These are phyloP conservation scores for Stellera chamaejasme DNA, from an alignment of 345 rosid species.

Conservation along the genomic window DNA sequence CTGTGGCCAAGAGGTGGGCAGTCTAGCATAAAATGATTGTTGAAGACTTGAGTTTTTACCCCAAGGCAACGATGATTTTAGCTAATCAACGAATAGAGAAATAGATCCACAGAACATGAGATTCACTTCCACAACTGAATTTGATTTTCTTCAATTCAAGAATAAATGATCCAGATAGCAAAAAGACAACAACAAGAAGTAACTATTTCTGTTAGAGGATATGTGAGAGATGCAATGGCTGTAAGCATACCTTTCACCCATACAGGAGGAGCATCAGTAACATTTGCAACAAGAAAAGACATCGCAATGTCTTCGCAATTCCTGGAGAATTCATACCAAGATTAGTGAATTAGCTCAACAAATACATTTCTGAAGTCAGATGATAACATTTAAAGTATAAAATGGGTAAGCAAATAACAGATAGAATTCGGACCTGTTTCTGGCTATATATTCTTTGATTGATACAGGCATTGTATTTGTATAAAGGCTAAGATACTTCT, in stretches of 20 bases:
- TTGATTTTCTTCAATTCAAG: too few relatives aligned
- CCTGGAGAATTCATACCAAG: slow-evolving; percentile 8
- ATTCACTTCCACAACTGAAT: too few relatives aligned
- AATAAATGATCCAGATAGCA: too few relatives aligned
- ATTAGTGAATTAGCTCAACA: slow-evolving; percentile 15
- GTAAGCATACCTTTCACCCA: slow-evolving; percentile 25
- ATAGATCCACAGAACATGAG: too few relatives aligned
- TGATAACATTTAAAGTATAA: slow-evolving; percentile 4
- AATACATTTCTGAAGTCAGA: background rate
- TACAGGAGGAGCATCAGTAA: slow-evolving; percentile 24
- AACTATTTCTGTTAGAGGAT: too few relatives aligned
- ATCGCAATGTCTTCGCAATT: slow-evolving; percentile 30
- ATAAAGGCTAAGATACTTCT: slow-evolving; percentile 14
- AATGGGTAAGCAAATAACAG: background rate
- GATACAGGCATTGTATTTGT: slow-evolving; percentile 9
- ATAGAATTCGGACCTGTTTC: slow-evolving; percentile 15
- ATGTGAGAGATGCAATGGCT: too few relatives aligned
- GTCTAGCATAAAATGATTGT: too few relatives aligned
- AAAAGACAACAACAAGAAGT: too few relatives aligned
- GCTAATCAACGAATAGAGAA: too few relatives aligned
- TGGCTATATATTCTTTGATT: slow-evolving; percentile 13
- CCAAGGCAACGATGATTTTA: too few relatives aligned
- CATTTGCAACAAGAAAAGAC: slow-evolving; percentile 28
- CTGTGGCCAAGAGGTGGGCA: too few relatives aligned
- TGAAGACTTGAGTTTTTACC: too few relatives aligned